phyloP scores from a whole-genome alignment of 148 eudicot species.

The Limonium bicolor region DNA sequence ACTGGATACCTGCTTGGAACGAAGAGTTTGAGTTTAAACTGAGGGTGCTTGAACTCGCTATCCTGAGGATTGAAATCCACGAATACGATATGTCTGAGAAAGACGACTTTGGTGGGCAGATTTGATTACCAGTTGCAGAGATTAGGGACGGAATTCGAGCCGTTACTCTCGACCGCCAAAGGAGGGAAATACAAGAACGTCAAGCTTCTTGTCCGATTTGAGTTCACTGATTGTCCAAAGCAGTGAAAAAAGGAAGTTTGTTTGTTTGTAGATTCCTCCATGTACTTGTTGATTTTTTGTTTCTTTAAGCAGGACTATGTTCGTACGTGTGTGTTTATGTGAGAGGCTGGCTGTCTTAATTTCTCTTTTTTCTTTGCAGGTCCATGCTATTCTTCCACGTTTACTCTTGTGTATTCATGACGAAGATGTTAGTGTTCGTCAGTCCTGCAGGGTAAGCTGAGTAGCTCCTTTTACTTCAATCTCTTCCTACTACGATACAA shows the following conservation, averaged over 20 bases:
- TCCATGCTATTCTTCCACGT: constrained; percentile 70
- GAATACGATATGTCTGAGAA: constrained; percentile 43
- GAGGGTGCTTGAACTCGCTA: constrained; percentile 42
- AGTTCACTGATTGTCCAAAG: too few species aligned
- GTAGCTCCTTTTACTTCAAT: constrained; percentile 7
- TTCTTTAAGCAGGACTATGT: too few species aligned
- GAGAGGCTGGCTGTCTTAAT: too few species aligned
- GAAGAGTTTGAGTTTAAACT: constrained; percentile 31
- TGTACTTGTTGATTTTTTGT: too few species aligned
- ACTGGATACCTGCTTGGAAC: constrained; percentile 44
- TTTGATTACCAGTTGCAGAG: constrained; percentile 30
- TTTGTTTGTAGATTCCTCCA: too few species aligned
- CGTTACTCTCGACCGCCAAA: constrained; percentile 25
- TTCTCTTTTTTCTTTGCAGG: too few species aligned
- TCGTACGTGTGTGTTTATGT: too few species aligned
- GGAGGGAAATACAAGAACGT: constrained; percentile 34
- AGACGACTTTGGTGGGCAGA: constrained; percentile 48
- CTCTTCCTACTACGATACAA: constrained; percentile 52
- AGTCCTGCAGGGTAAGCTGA: constrained; percentile 91
- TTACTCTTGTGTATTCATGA: constrained; percentile 86
- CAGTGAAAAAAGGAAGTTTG: too few species aligned
- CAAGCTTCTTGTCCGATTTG: constrained; percentile 43
- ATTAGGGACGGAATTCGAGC: constrained; percentile 33
- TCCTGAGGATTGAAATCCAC: constrained; percentile 36
- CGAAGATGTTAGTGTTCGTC: constrained; percentile 67